Percentiles rank a stretch among this genome's conserved stretches.
Conservation (phyloP, 345 rosid species). For the Eucalyptus sideroxylon region DNA sequence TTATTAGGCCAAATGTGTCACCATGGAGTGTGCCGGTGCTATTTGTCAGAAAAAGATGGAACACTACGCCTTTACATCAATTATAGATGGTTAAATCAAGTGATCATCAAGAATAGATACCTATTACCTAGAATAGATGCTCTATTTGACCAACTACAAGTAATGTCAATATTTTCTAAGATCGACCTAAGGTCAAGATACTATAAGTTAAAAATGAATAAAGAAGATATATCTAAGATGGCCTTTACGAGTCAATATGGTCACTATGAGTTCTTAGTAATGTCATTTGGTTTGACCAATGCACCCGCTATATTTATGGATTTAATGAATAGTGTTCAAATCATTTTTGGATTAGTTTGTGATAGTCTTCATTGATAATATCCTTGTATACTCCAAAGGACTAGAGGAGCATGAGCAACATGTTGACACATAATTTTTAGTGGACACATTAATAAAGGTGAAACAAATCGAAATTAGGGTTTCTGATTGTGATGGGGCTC, state of each 20-base stretch:
- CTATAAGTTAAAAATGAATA: too few relatives aligned
- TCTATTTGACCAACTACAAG: background rate
- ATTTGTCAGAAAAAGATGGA: background rate
- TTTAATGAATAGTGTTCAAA: background rate
- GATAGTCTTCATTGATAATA: too few relatives aligned
- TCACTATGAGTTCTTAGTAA: background rate
- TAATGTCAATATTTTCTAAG: too few relatives aligned
- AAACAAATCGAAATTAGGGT: too few relatives aligned
- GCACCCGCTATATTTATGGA: fast-evolving
- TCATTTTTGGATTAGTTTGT: too few relatives aligned
- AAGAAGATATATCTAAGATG: too few relatives aligned
- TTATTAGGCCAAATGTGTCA: background rate
- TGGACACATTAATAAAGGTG: too few relatives aligned
- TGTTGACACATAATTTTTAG: too few relatives aligned
- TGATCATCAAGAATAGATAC: background rate
- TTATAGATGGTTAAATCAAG: background rate
- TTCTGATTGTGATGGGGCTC: fast-evolving
- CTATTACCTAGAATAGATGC: background rate
- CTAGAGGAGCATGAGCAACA: too few relatives aligned
- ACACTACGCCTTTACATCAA: background rate
- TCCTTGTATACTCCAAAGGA: too few relatives aligned
- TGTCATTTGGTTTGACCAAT: too few relatives aligned
- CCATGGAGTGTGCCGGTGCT: fast-evolving
- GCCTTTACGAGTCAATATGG: background rate
- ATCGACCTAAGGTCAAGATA: background rate